Conservation (phyloP, 495 filamentous ascomycete genomes). For the Lentithecium fluviatile region DNA sequence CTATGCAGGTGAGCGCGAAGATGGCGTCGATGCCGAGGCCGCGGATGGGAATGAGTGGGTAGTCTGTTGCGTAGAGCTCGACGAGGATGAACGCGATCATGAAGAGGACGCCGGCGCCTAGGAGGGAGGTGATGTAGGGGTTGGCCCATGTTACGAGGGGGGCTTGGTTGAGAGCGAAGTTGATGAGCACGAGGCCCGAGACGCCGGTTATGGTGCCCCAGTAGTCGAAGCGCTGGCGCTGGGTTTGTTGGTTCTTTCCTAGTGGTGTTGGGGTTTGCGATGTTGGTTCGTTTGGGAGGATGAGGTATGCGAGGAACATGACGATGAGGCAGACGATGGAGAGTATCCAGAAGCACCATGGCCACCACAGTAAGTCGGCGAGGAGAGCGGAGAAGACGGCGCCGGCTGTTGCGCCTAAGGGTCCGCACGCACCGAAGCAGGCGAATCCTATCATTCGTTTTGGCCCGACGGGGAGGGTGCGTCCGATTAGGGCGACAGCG, state of each 20-base stretch:
- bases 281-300: conserved; percentile 36
- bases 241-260: not conserved
- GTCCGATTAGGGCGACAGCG: conserved; percentile 51
- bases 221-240: conserved; percentile 23
- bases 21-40: conserved; percentile 45
- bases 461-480: conserved; percentile 41
- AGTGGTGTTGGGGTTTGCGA: not conserved
- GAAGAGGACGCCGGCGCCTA: conserved; percentile 49
- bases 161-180: conserved; percentile 56
- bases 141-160: conserved; percentile 50
- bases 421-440: conserved; percentile 34
- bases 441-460: conserved; percentile 36
- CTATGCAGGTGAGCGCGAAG: conserved; percentile 51
- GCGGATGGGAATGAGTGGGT: conserved; percentile 51
- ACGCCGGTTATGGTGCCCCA: conserved; percentile 39
- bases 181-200: conserved; percentile 47
- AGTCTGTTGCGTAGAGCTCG: conserved; percentile 43
- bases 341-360: conserved; percentile 36
- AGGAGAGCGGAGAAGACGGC: conserved; percentile 33
- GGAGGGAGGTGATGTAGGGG: conserved; percentile 50
- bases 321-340: conserved; percentile 26
- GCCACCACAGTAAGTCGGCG: conserved; percentile 36
- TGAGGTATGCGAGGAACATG: conserved; percentile 26
- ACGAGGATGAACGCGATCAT: conserved; percentile 47
- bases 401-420: conserved; percentile 29